Base-by-base conservation (phyloP, 2,329 filamentous ascomycete genomes). In the Colletotrichum euphorbiae region DNA sequence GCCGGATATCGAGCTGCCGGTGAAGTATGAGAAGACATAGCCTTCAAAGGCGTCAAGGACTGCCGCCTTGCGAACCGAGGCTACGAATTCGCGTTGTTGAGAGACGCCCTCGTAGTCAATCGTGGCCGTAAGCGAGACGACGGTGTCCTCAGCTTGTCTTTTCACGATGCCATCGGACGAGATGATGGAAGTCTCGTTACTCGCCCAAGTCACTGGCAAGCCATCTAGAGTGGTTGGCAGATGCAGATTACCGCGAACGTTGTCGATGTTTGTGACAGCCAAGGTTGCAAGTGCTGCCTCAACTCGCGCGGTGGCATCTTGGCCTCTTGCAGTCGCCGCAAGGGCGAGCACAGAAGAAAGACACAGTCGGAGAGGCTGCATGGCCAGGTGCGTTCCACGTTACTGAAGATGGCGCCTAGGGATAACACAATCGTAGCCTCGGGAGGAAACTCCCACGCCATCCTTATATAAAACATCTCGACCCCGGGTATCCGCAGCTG, bases 1-100 rank as follows among this genome's bases (percentile, higher is more conserved):
- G 21, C 85, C 84, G 0, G 76, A 75, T 13, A 72, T 67, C 1
- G 77, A 75, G 72, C 80, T 81, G 8, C 79, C 80, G 0, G 82
- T 85, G 71, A 87, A 87, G 71, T 86, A 87, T 0, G 81, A 79
- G 67, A 87, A 86, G 0, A 81, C 81, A 67, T 87, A 87, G 5
- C 81, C 84, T 50, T 82, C 79, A 33, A 79, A 77, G 0, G 75
- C 71, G 0, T 77, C 80, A 0, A 78, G 69, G 1, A 74, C 68
- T 1, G 72, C 74, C 3, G 77, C 76, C n/a, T 73, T 74, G 17
- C 74, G 74, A 15, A 82, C 77, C 3, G 75, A 77, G 19, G 79
- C 78, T 13, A 72, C 75, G 36, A 81, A 74, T 0, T 73, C 73
- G 3, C 78, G 77, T 42, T 78, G 72, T 0, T 69, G 57, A 3